A percentile compares a stretch with the other conserved stretches of the same genome.
phyloP scores from a whole-genome alignment of 1,284 basidiomycete species.

The Pseudozyma pruni region DNA sequence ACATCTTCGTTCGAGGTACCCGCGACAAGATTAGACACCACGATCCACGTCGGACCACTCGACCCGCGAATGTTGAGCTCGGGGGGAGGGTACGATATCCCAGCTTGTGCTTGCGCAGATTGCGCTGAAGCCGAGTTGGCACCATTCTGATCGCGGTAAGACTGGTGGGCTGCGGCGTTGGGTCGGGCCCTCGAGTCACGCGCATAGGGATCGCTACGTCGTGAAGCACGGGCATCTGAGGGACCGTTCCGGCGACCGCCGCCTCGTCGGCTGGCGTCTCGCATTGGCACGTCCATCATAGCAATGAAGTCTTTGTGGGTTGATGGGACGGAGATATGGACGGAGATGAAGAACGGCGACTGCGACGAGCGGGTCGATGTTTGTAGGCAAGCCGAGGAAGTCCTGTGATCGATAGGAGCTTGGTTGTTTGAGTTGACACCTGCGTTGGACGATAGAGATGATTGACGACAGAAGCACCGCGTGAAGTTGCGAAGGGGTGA shows the following conservation, averaged over 20 bases:
- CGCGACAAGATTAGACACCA: constrained; percentile 59
- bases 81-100: constrained; percentile 49
- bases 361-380: no score
- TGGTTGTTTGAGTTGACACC: no score
- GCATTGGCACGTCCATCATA: constrained; percentile 39
- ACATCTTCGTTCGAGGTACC: constrained; percentile 64
- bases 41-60: constrained; percentile 59
- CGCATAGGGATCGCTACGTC: constrained; percentile 45
- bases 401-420: no score
- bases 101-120: constrained; percentile 1
- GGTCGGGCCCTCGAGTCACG: constrained; percentile 30
- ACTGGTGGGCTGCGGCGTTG: constrained; percentile 8
- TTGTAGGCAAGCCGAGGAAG: no score
- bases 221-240: constrained; percentile 23
- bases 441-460: no score
- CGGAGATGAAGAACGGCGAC: not conserved
- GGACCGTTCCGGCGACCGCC: constrained; percentile 28
- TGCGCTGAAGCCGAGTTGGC: not conserved
- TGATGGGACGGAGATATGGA: no score
- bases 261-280: constrained; percentile 29
- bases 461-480: no score
- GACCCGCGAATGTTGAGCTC: constrained; percentile 60
- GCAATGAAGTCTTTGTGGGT: not conserved
- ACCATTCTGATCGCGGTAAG: constrained; percentile 1
- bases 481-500: no score